These are phyloP conservation scores for Plectosphaerella plurivora DNA, from an alignment of 2,329 filamentous ascomycete genomes.

Conservation along the genomic window DNA sequence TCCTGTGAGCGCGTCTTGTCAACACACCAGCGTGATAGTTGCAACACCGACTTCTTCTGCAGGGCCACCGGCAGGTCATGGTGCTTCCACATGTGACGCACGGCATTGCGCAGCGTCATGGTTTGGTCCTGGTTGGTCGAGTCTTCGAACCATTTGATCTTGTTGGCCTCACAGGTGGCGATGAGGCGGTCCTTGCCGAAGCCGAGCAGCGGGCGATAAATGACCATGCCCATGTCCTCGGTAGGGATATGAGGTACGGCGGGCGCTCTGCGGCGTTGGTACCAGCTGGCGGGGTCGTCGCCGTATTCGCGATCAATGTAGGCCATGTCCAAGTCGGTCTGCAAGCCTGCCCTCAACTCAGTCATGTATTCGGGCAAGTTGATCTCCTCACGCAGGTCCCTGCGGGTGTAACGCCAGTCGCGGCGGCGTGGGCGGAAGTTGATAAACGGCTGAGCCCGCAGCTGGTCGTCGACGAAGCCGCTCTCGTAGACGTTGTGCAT, in stretches of 20 bases:
- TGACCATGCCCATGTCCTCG: slow-evolving; percentile 62
- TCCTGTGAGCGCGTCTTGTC: slow-evolving; percentile 38
- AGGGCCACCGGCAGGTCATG: slow-evolving; percentile 66
- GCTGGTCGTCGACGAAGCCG: slow-evolving; percentile 48
- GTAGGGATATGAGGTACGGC: slow-evolving; percentile 24
- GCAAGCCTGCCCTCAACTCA: slow-evolving; percentile 6
- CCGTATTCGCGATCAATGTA: slow-evolving; percentile 17
- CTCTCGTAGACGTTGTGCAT: slow-evolving; percentile 68
- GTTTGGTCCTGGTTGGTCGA: slow-evolving; percentile 74
- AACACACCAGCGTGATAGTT: slow-evolving; percentile 50
- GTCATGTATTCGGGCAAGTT: slow-evolving; percentile 21
- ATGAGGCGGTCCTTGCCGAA: slow-evolving; percentile 72
- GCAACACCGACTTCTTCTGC: slow-evolving; percentile 58
- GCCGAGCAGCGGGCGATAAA: slow-evolving; percentile 65
- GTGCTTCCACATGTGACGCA: slow-evolving; percentile 61
- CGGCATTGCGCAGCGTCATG: slow-evolving; percentile 74
- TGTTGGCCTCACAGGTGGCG: slow-evolving; percentile 65
- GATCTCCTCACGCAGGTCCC: slow-evolving; percentile 13
- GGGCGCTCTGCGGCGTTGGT: slow-evolving; percentile 6
- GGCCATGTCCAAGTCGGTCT: slow-evolving; percentile 8
- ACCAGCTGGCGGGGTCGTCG: slow-evolving; percentile 6
- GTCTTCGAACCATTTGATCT: slow-evolving; percentile 77
- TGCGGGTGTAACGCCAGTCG: slow-evolving; percentile 14
- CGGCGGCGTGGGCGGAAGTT: slow-evolving; percentile 26
- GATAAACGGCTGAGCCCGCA: slow-evolving; percentile 26